Evolutionary conservation across 2,329 filamentous ascomycete species (phyloP).

Genomic region (Penicillium sclerotigenum): DNA sequence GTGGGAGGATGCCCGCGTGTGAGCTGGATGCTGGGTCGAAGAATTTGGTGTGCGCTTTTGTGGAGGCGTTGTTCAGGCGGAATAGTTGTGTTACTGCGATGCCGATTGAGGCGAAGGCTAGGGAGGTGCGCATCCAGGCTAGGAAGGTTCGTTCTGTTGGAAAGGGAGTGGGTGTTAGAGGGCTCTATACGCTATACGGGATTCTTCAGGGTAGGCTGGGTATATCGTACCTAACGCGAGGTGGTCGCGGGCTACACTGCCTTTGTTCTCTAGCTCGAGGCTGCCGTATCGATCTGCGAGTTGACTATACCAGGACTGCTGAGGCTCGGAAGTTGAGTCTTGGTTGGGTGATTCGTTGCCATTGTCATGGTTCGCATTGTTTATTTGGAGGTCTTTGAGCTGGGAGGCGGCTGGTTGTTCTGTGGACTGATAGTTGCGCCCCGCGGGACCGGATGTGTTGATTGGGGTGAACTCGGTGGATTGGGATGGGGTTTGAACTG

Average conservation of each 20-base stretch:
- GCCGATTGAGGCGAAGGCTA: conserved; percentile 64
- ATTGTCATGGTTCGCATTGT: background rate
- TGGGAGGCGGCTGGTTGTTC: background rate
- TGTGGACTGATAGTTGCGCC: conserved; percentile 36
- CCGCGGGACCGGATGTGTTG: conserved; percentile 19
- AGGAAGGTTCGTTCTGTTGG: conserved; percentile 62
- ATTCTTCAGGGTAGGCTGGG: background rate
- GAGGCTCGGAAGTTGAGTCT: conserved; percentile 13
- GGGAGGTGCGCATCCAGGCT: conserved; percentile 64
- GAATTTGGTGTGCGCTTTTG: conserved; percentile 1
- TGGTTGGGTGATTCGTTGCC: conserved; percentile 1
- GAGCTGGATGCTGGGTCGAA: background rate
- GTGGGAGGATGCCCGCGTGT: conserved; percentile 12
- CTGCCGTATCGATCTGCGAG: conserved; percentile 59
- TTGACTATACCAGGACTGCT: conserved; percentile 46
- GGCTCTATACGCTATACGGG: background rate
- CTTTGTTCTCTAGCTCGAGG: conserved; percentile 64
- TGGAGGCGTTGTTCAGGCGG: conserved; percentile 57
- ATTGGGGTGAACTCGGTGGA: conserved; percentile 36
- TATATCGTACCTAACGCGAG: conserved; percentile 55
- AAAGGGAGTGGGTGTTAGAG: background rate
- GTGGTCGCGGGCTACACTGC: conserved; percentile 63
- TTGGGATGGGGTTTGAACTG: conserved; percentile 7
- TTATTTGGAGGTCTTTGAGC: background rate
- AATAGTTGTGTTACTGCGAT: conserved; percentile 66